phyloP scores from a whole-genome alignment of 108 stramenopile species.

The Licmophora abbreviata region DNA sequence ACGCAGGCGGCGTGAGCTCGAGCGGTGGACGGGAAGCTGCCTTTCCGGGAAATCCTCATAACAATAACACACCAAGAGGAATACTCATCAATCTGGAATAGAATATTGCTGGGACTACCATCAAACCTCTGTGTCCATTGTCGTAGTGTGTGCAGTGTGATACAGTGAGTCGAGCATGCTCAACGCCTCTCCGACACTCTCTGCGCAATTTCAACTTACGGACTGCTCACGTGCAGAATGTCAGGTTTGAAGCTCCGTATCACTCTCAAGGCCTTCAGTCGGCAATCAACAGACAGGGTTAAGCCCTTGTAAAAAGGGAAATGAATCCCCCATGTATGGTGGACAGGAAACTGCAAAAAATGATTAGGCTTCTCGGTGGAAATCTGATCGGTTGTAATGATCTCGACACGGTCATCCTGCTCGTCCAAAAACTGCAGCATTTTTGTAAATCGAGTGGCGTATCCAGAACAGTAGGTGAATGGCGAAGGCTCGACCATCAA shows the following conservation, averaged over 20 bases:
- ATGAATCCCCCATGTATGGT: constrained; percentile 37
- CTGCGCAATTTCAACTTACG: constrained; percentile 10
- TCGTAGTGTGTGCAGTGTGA: not conserved
- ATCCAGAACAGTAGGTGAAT: constrained; percentile 51
- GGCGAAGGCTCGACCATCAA: constrained; percentile 8
- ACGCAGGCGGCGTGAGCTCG: not conserved
- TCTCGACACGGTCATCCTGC: constrained; percentile 56
- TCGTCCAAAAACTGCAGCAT: constrained; percentile 64
- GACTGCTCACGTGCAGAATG: constrained; percentile 69
- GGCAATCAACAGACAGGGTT: constrained; percentile 21
- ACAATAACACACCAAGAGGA: constrained; percentile 33
- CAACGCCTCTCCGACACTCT: not conserved
- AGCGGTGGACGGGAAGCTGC: not conserved
- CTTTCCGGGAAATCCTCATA: not conserved
- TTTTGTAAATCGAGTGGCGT: constrained; percentile 86
- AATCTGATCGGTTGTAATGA: constrained; percentile 69
- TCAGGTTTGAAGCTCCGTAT: constrained; percentile 33
- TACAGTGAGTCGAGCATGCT: not conserved
- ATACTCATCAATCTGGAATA: constrained; percentile 19
- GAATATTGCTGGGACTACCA: constrained; percentile 42
- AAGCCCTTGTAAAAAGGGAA: constrained; percentile 31
- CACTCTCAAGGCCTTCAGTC: constrained; percentile 12
- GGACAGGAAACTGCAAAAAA: constrained; percentile 16
- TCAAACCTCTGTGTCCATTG: constrained; percentile 21
- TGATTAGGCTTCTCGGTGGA: constrained; percentile 33